Base-by-base conservation (phyloP, 805 yeast species). In the Trichomonascus vanleenenianus region DNA sequence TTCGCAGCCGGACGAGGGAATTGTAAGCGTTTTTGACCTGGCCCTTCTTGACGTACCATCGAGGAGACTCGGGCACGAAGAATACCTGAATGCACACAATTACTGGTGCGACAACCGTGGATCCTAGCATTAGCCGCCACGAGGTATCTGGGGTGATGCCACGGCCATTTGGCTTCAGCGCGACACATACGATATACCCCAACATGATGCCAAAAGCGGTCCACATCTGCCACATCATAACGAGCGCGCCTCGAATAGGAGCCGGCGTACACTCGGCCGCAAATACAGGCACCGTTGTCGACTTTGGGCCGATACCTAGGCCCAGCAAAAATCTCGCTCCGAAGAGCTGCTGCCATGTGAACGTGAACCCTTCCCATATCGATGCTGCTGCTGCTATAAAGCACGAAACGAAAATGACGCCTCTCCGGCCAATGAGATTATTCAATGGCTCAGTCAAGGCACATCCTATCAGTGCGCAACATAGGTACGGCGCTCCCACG, bases 151-250 rank as follows among this genome's bases (percentile, higher is more conserved):
- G 50, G 50, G 76, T 70, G 45, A 75, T 63, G 12, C 65, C 67
- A 46, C 50, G 47, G 9, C 56, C 56, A n/a, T 66, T 64, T 44
- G 76, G 68, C 25, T 73, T 73, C 56, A 80, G 78, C 1, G 81
- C 82, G 48, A 79, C 71, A 20, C 74, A 70, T 14, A 80, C 68
- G 30, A 78, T 76, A 49, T 77, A 76, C 14, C 86, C 86, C 52
- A 81, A 67, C 75, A 78, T 75, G 51, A 81, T 79, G 48, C 87
- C 87, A 44, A 80, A 75, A 1, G 86, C 85, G 11, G 85, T 79
- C 69, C 79, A 80, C 55, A 78, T 76, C 64, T 81, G 86, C 83
- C 85, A 81, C 64, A 76, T 67, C 81, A 80, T 79, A 40, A 79
- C 78, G 48, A 81, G 65, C 1, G 83, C 76, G 41, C 87, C 87